phyloP scores from a whole-genome alignment of 345 rosid species.

The Litchi chinensis region DNA sequence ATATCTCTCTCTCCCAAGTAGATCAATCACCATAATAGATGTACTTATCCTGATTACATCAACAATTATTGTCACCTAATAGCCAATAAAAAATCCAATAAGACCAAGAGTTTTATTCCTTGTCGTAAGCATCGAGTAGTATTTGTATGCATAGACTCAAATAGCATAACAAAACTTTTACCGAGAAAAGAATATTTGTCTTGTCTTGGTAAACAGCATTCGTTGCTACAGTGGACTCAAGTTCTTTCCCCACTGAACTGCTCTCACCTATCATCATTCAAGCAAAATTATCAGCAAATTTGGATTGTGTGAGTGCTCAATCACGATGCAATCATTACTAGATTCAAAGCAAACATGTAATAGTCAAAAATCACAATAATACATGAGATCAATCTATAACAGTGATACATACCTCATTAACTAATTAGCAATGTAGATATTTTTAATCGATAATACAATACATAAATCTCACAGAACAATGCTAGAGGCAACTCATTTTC shows the following conservation, averaged over 20 bases:
- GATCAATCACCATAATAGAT: not conserved
- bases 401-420: not conserved
- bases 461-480: not conserved
- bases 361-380: not conserved
- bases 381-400: not conserved
- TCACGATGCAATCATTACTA: not conserved
- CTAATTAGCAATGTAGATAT: not conserved
- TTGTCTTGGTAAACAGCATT: constrained; percentile 99
- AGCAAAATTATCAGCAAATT: constrained; percentile 26
- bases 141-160: constrained; percentile 21
- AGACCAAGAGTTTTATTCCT: not conserved
- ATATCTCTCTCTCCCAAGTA: not conserved
- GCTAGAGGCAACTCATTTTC: not conserved
- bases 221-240: constrained; percentile 61
- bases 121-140: not conserved
- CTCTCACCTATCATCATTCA: constrained; percentile 78
- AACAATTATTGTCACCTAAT: not conserved
- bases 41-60: not conserved
- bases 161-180: constrained; percentile 35
- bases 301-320: not conserved
- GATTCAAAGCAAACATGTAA: constrained; percentile 7
- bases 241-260: constrained; percentile 91
- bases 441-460: not conserved
- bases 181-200: constrained; percentile 96
- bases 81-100: not conserved